phyloP scores from a whole-genome alignment of 805 yeast species.

The Suhomyces vadensis region DNA sequence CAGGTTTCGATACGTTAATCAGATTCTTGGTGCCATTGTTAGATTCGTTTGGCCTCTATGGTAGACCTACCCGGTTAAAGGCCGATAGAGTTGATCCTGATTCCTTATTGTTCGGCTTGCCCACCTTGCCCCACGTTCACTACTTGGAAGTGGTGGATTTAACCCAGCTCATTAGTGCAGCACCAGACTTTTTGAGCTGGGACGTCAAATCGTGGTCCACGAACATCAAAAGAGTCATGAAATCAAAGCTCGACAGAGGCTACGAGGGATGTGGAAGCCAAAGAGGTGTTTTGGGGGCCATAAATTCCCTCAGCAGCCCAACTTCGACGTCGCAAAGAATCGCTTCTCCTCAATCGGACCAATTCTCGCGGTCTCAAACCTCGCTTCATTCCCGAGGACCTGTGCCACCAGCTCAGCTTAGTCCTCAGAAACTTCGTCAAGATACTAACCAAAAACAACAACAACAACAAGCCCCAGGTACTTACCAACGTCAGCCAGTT shows the following conservation, averaged over 20 bases:
- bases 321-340: conserved; percentile 17
- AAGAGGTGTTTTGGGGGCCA: conserved; percentile 61
- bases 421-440: not conserved
- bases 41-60: conserved; percentile 46
- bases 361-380: not conserved
- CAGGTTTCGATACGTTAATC: conserved; percentile 51
- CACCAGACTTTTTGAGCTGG: conserved; percentile 35
- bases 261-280: conserved; percentile 78
- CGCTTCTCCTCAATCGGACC: not conserved
- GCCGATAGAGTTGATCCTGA: conserved; percentile 44
- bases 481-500: not conserved
- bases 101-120: conserved; percentile 45
- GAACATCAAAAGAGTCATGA: conserved; percentile 31
- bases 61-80: conserved; percentile 45
- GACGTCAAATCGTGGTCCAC: conserved; percentile 37
- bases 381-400: not conserved
- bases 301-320: conserved; percentile 50
- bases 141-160: conserved; percentile 40
- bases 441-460: not conserved
- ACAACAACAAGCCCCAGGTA: not conserved
- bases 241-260: conserved; percentile 44
- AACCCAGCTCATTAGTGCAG: conserved; percentile 14
- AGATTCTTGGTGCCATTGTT: conserved; percentile 42
- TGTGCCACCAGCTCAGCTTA: not conserved
- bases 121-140: conserved; percentile 47